Percentiles rank a stretch among this genome's conserved stretches.
phyloP scores from a whole-genome alignment of 345 rosid species.

The Rhodomyrtus tomentosa region DNA sequence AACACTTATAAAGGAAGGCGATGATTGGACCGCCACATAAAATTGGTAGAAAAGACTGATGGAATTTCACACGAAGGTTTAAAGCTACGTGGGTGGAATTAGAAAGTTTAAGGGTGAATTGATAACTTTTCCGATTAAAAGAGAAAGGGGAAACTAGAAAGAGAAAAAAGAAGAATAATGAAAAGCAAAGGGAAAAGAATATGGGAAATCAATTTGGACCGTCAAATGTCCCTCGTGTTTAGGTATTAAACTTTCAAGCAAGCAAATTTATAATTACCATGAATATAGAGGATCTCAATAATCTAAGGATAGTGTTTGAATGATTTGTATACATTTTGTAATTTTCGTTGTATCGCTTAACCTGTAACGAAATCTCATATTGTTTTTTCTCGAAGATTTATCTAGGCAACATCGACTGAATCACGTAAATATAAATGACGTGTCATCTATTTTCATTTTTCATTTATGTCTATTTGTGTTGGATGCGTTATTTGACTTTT shows the following conservation, averaged over 20 bases:
- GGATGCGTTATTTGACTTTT: background rate
- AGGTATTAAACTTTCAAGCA: background rate
- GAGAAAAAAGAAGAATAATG: background rate
- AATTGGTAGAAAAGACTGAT: background rate
- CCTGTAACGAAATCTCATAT: background rate
- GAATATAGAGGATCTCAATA: background rate
- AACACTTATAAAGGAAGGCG: rapidly evolving
- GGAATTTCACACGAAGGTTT: rapidly evolving
- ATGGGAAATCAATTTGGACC: background rate
- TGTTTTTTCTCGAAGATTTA: background rate
- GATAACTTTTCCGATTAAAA: background rate
- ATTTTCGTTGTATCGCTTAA: background rate
- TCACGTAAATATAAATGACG: background rate
- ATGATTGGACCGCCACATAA: rapidly evolving
- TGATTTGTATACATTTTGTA: background rate
- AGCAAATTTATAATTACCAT: background rate
- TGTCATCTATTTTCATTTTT: background rate
- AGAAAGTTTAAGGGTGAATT: background rate
- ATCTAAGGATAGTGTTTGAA: background rate
- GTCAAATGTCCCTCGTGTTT: background rate
- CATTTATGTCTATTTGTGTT: background rate
- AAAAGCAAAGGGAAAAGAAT: background rate
- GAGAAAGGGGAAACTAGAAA: background rate
- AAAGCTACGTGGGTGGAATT: rapidly evolving
- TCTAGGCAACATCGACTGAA: rapidly evolving